Percentiles rank a stretch among this genome's conserved stretches.
phyloP scores from a whole-genome alignment of 208 protist species.

The Leishmania tarentolae region DNA sequence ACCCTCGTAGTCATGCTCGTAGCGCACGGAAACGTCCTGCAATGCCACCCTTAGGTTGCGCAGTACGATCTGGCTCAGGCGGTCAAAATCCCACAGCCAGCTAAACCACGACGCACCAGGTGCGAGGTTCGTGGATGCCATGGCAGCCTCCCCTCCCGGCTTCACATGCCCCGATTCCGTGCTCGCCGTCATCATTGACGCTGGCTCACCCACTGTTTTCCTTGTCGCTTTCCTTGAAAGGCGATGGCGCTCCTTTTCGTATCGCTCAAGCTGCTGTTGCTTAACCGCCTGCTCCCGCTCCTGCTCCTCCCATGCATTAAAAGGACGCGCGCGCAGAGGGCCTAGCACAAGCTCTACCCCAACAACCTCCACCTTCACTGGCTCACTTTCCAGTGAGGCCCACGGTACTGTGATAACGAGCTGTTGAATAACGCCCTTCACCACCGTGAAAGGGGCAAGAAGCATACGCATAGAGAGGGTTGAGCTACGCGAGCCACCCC shows the following conservation, averaged over 20 bases:
- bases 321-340: conserved; percentile 55
- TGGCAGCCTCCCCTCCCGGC: not conserved
- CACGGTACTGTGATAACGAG: conserved; percentile 78
- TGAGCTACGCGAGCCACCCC: not conserved
- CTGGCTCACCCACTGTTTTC: not conserved
- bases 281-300: conserved; percentile 55
- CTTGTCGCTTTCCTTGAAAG: conserved; percentile 4
- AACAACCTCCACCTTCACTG: conserved; percentile 57
- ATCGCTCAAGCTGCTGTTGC: conserved; percentile 55
- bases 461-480: conserved; percentile 47
- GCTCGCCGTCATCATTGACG: not conserved
- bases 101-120: conserved; percentile 23
- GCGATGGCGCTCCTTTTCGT: conserved; percentile 46
- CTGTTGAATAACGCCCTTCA: conserved; percentile 62
- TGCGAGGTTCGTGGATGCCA: not conserved
- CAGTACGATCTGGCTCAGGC: conserved; percentile 50
- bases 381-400: conserved; percentile 67
- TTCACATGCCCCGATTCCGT: no score
- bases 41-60: conserved; percentile 57
- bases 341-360: conserved; percentile 81
- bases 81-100: conserved; percentile 44
- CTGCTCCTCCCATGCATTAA: conserved; percentile 58
- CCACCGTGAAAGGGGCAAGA: conserved; percentile 74
- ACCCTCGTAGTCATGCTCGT: conserved; percentile 73
- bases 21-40: conserved; percentile 51